A percentile compares a stretch with the other conserved stretches of the same genome.
Conservation (phyloP, 345 rosid genomes). For the Microthlaspi erraticum region DNA sequence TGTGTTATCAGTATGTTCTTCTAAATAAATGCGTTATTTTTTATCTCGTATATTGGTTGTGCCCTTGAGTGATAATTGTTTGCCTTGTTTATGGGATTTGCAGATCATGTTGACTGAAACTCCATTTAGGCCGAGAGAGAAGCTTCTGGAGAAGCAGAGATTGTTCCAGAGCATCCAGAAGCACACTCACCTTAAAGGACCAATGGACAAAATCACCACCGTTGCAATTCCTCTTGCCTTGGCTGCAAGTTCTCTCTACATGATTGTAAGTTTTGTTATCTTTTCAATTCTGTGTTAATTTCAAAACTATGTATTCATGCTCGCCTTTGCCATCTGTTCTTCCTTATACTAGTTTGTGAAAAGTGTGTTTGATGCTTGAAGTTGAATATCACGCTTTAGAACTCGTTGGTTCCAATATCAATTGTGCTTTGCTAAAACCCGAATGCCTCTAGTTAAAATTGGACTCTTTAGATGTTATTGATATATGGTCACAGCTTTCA, state of each 20-base stretch:
- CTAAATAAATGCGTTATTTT: background rate
- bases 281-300: background rate
- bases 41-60: background rate
- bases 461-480: background rate
- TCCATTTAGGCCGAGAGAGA: slow-evolving; percentile 88
- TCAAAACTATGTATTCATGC: background rate
- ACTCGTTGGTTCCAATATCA: background rate
- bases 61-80: background rate
- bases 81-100: background rate
- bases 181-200: slow-evolving; percentile 87
- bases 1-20: background rate
- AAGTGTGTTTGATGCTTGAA: background rate
- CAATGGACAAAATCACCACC: slow-evolving; percentile 79
- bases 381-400: background rate
- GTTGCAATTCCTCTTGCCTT: slow-evolving; percentile 82
- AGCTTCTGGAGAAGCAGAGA: slow-evolving; percentile 81
- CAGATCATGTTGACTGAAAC: slow-evolving; percentile 65
- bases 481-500: background rate
- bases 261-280: slow-evolving; percentile 73
- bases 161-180: slow-evolving; percentile 75
- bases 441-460: background rate
- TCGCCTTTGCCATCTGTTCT: background rate
- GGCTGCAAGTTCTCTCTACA: slow-evolving; percentile 59
- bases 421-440: background rate
- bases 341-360: background rate